These are phyloP conservation scores for Hypomyces perniciosus DNA, from an alignment of 2,329 filamentous ascomycete genomes.

Conservation along the genomic window DNA sequence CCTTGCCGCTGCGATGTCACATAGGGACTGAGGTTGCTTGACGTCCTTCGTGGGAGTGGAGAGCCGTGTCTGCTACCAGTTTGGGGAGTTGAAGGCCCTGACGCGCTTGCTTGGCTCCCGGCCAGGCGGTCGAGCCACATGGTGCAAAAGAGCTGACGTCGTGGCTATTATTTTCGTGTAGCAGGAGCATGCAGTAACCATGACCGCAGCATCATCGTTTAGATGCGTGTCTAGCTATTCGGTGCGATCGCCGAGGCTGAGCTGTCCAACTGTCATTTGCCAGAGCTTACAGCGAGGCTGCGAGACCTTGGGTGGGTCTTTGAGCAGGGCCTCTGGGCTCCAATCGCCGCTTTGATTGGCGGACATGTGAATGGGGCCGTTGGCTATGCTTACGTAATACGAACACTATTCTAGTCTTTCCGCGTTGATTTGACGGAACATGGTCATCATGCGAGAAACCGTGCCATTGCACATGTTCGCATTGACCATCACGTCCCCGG, in stretches of 20 bases:
- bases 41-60: conserved; percentile 61
- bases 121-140: conserved; percentile 94
- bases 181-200: background rate
- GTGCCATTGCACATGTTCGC: no score
- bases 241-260: background rate
- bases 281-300: conserved; percentile 1
- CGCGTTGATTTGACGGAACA: no score
- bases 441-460: no score
- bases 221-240: background rate
- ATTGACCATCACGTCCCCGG: no score
- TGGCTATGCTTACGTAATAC: background rate
- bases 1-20: conserved; percentile 62
- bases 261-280: background rate
- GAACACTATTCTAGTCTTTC: no score
- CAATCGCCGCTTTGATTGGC: background rate
- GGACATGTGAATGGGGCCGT: background rate
- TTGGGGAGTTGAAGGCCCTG: conserved; percentile 52
- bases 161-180: background rate
- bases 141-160: conserved; percentile 18
- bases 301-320: background rate
- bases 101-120: conserved; percentile 55
- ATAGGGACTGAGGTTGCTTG: conserved; percentile 63
- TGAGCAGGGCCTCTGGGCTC: no score
- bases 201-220: conserved; percentile 3
- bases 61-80: conserved; percentile 64